phyloP scores from a whole-genome alignment of 2,329 filamentous ascomycete genomes.

The Zymoseptoria brevis region DNA sequence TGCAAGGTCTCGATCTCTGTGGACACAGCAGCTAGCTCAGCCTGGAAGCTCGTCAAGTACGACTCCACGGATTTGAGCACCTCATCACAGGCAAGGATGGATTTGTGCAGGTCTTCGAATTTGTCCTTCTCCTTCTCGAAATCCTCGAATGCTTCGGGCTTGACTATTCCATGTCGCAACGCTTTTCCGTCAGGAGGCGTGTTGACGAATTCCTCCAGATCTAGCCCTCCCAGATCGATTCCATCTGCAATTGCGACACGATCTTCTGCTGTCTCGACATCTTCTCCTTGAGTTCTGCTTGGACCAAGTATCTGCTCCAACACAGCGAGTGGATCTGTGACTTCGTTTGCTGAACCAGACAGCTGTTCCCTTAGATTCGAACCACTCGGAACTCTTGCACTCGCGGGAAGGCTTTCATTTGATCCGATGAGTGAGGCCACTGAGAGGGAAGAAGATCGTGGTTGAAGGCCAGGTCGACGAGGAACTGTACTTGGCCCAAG shows the following conservation, averaged over 20 bases:
- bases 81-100: constrained; percentile 83
- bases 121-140: constrained; percentile 67
- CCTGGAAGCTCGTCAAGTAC: constrained; percentile 86
- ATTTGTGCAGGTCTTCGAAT: constrained; percentile 83
- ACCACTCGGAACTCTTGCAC: constrained; percentile 58
- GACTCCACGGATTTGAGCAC: constrained; percentile 87
- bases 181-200: constrained; percentile 7
- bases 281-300: constrained; percentile 2
- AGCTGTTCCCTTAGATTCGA: constrained; percentile 56
- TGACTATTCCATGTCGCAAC: constrained; percentile 20
- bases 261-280: constrained; percentile 30
- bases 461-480: constrained; percentile 58
- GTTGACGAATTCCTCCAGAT: constrained; percentile 62
- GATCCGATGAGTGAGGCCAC: constrained; percentile 68
- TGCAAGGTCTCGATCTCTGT: constrained; percentile 93
- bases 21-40: constrained; percentile 84
- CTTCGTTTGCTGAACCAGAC: constrained; percentile 44
- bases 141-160: constrained; percentile 40
- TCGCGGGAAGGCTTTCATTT: constrained; percentile 62
- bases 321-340: constrained; percentile 63
- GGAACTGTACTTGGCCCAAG: constrained; percentile 62
- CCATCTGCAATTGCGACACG: constrained; percentile 47
- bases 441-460: constrained; percentile 70
- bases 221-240: constrained; percentile 71
- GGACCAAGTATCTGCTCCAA: constrained; percentile 53